Conservation (phyloP, 2,329 filamentous ascomycete species). For the Trichoderma sp. region DNA sequence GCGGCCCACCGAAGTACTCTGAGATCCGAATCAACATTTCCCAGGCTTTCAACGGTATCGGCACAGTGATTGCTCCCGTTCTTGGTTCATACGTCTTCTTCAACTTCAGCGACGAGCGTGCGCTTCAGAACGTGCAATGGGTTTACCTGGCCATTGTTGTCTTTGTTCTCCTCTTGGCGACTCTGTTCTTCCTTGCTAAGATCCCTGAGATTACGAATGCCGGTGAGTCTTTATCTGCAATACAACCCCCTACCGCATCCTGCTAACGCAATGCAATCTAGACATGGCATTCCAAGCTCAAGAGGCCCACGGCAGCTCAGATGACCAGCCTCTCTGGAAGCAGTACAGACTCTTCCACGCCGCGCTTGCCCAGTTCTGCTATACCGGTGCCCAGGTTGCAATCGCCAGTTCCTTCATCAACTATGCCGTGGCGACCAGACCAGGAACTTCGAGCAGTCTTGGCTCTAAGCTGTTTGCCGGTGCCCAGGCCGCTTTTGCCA, state of each 20-base stretch:
- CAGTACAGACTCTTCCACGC: slow-evolving; percentile 77
- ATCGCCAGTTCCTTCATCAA: slow-evolving; percentile 72
- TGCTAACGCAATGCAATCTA: slow-evolving; percentile 27
- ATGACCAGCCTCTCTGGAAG: slow-evolving; percentile 63
- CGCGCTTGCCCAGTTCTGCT: slow-evolving; percentile 74
- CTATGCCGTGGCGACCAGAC: slow-evolving; percentile 62
- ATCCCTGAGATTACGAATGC: slow-evolving; percentile 68
- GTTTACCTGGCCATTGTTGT: slow-evolving; percentile 71
- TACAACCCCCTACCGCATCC: background rate
- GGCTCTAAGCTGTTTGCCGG: slow-evolving; percentile 70
- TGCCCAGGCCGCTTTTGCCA: slow-evolving; percentile 69
- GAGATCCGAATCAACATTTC: slow-evolving; percentile 74
- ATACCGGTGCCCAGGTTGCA: slow-evolving; percentile 69
- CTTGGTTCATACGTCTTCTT: slow-evolving; percentile 74
- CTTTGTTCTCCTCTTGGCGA: slow-evolving; percentile 66
- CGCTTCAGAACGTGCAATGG: slow-evolving; percentile 70
- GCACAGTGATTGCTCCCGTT: slow-evolving; percentile 69
- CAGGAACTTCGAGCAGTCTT: slow-evolving; percentile 47
- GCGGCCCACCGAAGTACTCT: slow-evolving; percentile 64
- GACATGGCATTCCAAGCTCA: slow-evolving; percentile 64
- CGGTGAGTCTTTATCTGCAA: slow-evolving; percentile 28
- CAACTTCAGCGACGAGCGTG: slow-evolving; percentile 54
- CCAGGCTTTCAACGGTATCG: slow-evolving; percentile 75
- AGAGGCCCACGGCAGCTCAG: slow-evolving; percentile 51
- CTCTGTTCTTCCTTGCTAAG: slow-evolving; percentile 63